Conservation (phyloP, 495 filamentous ascomycete genomes). For the Penicillium waksmanii region DNA sequence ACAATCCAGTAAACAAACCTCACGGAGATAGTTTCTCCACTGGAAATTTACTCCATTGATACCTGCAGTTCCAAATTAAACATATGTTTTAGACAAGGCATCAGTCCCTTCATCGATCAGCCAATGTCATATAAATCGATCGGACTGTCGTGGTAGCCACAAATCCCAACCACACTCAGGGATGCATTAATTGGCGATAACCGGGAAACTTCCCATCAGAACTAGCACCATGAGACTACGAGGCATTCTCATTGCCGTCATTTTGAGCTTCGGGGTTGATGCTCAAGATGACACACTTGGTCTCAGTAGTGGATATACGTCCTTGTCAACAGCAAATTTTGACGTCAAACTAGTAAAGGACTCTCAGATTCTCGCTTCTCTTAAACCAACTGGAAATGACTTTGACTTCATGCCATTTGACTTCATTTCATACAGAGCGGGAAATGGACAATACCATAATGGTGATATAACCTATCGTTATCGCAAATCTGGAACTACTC, state of each 20-base stretch:
- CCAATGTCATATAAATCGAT: neutral
- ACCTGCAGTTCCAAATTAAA: neutral
- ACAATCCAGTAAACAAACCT: conserved; percentile 5
- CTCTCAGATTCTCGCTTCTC: conserved; percentile 42
- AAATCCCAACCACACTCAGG: neutral
- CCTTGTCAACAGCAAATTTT: conserved; percentile 41
- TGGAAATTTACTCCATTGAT: conserved; percentile 6
- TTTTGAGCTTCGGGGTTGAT: conserved; percentile 9
- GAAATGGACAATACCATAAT: conserved; percentile 54
- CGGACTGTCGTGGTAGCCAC: neutral
- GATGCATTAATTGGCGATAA: no score
- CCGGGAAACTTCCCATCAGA: neutral
- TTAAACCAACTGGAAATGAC: conserved; percentile 34
- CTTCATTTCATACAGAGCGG: conserved; percentile 38
- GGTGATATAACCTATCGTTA: conserved; percentile 57
- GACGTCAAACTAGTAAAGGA: conserved; percentile 40
- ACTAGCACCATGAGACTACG: conserved; percentile 6
- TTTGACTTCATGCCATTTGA: conserved; percentile 58
- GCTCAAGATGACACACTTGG: conserved; percentile 29
- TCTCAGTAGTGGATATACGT: conserved; percentile 37
- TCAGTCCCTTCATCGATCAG: neutral
- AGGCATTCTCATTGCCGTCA: neutral
- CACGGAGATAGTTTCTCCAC: conserved; percentile 10
- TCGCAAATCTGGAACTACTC: conserved; percentile 28
- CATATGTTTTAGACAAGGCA: neutral